Conservation (phyloP, 768 basidiomycete genomes). For the Artomyces pyxidatus region DNA sequence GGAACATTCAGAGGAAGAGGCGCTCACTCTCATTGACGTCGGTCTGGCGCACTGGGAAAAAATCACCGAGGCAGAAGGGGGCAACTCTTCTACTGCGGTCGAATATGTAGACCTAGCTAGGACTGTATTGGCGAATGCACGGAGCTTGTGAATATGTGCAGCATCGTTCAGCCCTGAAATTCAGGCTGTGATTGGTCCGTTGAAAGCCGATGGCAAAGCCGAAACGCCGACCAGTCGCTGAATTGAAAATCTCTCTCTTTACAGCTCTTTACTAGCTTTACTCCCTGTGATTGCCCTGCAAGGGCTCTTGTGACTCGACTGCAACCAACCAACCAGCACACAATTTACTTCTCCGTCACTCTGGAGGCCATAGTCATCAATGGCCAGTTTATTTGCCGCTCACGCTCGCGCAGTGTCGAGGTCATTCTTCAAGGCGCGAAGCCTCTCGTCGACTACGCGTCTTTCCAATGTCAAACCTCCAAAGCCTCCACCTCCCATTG, state of each 20-base stretch:
- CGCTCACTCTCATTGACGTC: conserved; percentile 71
- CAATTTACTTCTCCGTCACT: too few species aligned
- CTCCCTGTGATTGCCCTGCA: too few species aligned
- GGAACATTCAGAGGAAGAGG: conserved; percentile 79
- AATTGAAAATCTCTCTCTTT: too few species aligned
- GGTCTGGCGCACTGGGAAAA: conserved; percentile 77
- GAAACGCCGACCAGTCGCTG: too few species aligned
- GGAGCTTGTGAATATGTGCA: too few species aligned
- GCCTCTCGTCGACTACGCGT: conserved; percentile 10
- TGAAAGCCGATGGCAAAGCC: too few species aligned
- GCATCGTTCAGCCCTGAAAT: too few species aligned
- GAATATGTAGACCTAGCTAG: conserved; percentile 66
- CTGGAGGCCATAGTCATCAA: too few species aligned
- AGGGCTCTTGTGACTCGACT: too few species aligned
- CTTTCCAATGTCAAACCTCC: conserved; percentile 33
- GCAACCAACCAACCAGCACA: too few species aligned
- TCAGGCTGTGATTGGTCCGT: too few species aligned
- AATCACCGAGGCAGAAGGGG: conserved; percentile 48
- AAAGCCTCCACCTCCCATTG: conserved; percentile 70
- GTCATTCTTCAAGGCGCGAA: background rate
- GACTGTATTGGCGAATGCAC: conserved; percentile 47
- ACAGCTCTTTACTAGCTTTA: too few species aligned
- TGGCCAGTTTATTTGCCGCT: background rate
- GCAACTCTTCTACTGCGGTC: conserved; percentile 34
- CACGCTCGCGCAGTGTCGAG: background rate